Evolutionary conservation across 164 flowering plant genomes (phyloP).

Genomic region (Liriodendron chinense): DNA sequence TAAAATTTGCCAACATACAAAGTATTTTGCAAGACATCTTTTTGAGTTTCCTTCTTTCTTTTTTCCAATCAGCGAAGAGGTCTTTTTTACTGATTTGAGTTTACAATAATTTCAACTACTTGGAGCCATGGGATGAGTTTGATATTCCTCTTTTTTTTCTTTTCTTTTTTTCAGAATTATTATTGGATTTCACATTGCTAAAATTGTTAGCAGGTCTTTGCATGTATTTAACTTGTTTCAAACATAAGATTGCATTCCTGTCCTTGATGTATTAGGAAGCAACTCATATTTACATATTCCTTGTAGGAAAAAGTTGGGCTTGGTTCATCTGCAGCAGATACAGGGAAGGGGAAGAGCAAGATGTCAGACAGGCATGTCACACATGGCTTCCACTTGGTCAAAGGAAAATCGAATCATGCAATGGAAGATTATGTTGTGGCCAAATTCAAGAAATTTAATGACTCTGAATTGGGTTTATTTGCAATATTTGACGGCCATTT

Average conservation of each 20-base stretch:
- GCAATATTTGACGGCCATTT: conserved; percentile 97
- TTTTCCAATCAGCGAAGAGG: too few species aligned
- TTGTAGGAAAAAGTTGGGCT: conserved; percentile 74
- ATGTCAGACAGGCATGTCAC: conserved; percentile 52
- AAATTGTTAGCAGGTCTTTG: background rate
- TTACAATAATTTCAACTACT: too few species aligned
- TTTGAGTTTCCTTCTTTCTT: too few species aligned
- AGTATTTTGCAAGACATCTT: too few species aligned
- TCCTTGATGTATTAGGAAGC: background rate
- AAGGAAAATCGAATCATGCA: conserved; percentile 71
- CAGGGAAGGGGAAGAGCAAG: conserved; percentile 92
- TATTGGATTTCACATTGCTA: too few species aligned
- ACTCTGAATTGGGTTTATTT: conserved; percentile 79
- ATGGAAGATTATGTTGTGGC: conserved; percentile 94
- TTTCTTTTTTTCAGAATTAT: too few species aligned
- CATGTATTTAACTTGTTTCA: conserved; percentile 1
- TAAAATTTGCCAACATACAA: too few species aligned
- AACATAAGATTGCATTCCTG: background rate
- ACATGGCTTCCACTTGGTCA: conserved; percentile 78
- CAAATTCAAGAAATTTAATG: conserved; percentile 63
- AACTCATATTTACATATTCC: background rate
- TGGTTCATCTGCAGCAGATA: conserved; percentile 52
- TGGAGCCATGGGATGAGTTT: too few species aligned
- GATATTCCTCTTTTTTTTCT: too few species aligned
- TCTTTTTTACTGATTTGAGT: too few species aligned